Evolutionary conservation across 2,329 filamentous ascomycete genomes (phyloP), one percentile per base, ranked within the genome.

Genomic region (Chaetomium sp.): DNA sequence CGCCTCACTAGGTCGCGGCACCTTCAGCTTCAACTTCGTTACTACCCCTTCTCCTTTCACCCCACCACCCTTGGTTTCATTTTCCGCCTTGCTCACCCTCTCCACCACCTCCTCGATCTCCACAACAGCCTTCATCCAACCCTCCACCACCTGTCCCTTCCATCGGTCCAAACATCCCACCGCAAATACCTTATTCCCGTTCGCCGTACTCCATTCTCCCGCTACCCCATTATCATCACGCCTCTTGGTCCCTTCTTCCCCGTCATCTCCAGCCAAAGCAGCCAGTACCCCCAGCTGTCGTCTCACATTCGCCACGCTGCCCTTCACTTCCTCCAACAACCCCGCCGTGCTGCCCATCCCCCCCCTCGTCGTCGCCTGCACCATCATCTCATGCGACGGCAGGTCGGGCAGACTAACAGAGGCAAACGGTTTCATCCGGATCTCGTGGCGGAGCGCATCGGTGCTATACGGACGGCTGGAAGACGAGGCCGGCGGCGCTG

Each of bases 401-500:
- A 89, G 75, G 57, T 83, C 79, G 0, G 89, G 88, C 1, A 89
- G 76, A 8, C 80, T 79, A 54, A 95, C 79, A 6, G 74, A 69
- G 1, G 86, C 75, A 65, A 95, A 96, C 0, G 90, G 89, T 65
- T 87, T 88, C 89, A 95, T 94, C 56, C 91, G 87, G 8, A 95
- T 73, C 62, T 94, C 87, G 68, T 94, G 91, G 10, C 89, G 84
- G 4, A 91, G 73, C 36, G 76, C 71, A 55, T 87, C 80, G 12
- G 79, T 81, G 55, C 84, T 82, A 67, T 91, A 95, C 0, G 86
- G 84, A 1, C 82, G 19, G 19, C 19, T 27, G 19, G 19, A 27
- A 27, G 19, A 27, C 19, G 19, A 27, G 19, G 19, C 19, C 19
- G 19, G 19, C 19, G 19, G 19, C 19, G 19, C 19, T 27, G 3